Percentiles rank a stretch among this genome's conserved stretches.
Evolutionary conservation across 2,329 filamentous ascomycete species (phyloP).

Genomic region (Coniella lustricola): DNA sequence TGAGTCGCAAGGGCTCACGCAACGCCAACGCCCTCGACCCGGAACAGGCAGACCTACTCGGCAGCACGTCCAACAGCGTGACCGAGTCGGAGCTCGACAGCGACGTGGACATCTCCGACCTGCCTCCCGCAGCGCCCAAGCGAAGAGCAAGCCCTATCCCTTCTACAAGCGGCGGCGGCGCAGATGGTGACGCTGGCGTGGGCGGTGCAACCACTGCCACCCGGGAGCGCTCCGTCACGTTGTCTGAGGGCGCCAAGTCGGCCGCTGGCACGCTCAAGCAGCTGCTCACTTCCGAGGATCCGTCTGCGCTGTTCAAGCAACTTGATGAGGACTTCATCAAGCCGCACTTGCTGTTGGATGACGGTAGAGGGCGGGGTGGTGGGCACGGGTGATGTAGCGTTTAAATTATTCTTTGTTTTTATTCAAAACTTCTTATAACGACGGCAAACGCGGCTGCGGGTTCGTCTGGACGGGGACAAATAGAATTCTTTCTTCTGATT

Average conservation of each 20-base stretch:
- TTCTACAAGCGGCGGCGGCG: slow-evolving; percentile 15
- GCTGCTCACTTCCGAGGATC: slow-evolving; percentile 78
- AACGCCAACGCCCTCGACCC: slow-evolving; percentile 36
- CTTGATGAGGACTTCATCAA: slow-evolving; percentile 96
- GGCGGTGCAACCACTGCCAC: neutral
- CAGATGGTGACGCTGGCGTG: slow-evolving; percentile 1
- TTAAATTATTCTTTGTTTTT: too few relatives aligned
- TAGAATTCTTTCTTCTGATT: too few relatives aligned
- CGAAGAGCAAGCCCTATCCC: slow-evolving; percentile 33
- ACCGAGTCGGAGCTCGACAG: slow-evolving; percentile 55
- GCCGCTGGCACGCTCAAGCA: slow-evolving; percentile 63
- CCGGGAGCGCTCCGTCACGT: slow-evolving; percentile 23
- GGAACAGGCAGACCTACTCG: slow-evolving; percentile 52
- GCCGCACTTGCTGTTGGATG: slow-evolving; percentile 79
- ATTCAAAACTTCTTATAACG: too few relatives aligned
- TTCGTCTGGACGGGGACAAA: too few relatives aligned
- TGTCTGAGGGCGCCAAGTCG: slow-evolving; percentile 19
- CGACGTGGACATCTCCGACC: slow-evolving; percentile 60
- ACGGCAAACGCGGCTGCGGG: too few relatives aligned
- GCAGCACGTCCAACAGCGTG: slow-evolving; percentile 32
- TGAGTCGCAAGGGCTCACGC: slow-evolving; percentile 46
- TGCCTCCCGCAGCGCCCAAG: slow-evolving; percentile 52
- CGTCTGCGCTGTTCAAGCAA: slow-evolving; percentile 82
- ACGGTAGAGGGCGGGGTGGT: slow-evolving; percentile 32
- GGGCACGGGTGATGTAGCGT: slow-evolving; percentile 19